Base-by-base conservation (phyloP, 2,329 filamentous ascomycete species). In the Fusarium sp. region DNA sequence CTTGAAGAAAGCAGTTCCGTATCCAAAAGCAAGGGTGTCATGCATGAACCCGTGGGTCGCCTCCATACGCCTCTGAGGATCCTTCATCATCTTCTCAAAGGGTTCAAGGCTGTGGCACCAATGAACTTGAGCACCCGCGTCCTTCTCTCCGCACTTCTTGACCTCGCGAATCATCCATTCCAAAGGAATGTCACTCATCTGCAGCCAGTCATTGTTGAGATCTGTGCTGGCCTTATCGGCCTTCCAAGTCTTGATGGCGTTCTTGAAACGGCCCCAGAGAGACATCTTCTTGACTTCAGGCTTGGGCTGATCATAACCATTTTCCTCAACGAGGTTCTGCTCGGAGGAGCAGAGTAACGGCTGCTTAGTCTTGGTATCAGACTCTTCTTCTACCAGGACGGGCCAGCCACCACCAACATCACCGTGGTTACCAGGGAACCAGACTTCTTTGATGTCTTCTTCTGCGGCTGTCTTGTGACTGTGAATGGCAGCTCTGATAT, bases 381-480 rank as follows among this genome's bases (percentile, higher is more conserved):
- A 74, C 9, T 77, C 56, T 3, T 68, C 60, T 6, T 25, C 61
- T 22, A 63, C 54, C 13, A 61, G 29, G 4, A 80, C 77, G 0
- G 80, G 79, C 82, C 85, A 88, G 0, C 86, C 86, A 1, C 86
- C 86, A 3, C 86, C 86, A 12, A 87, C 81, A 56, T 88, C 85
- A 12, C 83, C 82, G 59, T 88, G 86, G 57, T 83, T 83, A 2
- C 86, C 86, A 0, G 85, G 81, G 65, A 88, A 88, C 84, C 85
- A 88, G 46, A 87, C 83, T 65, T 88, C 85, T 49, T 76, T 75
- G 61, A 85, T 78, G 55, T 84, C 81, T 30, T 84, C 82, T 1
- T 70, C 53, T 6, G 24, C 55, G 2, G 46, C 41, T 20, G 49
- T n/a, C 3, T 76, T 64, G 2, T 72, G 57, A 18, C 75, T 61